phyloP scores from a whole-genome alignment of 805 yeast species.

The Zygotorulaspora florentina region DNA sequence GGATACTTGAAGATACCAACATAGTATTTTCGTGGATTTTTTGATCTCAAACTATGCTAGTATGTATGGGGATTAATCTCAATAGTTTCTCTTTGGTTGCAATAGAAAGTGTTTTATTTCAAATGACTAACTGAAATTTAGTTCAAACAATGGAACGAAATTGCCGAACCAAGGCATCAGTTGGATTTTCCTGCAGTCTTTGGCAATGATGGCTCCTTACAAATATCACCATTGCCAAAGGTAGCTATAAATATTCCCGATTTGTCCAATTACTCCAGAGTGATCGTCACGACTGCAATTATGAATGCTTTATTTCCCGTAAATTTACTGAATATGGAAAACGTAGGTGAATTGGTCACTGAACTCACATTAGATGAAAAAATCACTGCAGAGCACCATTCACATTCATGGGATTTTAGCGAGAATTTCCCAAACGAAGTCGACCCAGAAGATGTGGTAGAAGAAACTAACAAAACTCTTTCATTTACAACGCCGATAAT shows the following conservation, averaged over 20 bases:
- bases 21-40: too few relatives aligned
- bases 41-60: conserved; percentile 4
- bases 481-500: conserved; percentile 21
- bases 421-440: conserved; percentile 30
- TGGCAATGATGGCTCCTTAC: conserved; percentile 24
- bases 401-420: conserved; percentile 22
- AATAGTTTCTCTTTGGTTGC: background rate
- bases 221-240: conserved; percentile 30
- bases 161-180: conserved; percentile 46
- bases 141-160: conserved; percentile 50
- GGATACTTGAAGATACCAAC: too few relatives aligned
- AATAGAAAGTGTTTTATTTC: background rate
- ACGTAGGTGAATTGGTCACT: conserved; percentile 19
- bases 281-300: conserved; percentile 24
- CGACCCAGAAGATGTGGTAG: conserved; percentile 15
- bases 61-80: background rate
- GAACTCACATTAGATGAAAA: conserved; percentile 7
- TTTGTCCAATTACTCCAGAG: conserved; percentile 13
- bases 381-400: background rate
- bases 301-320: conserved; percentile 31
- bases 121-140: conserved; percentile 12
- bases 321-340: conserved; percentile 8
- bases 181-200: conserved; percentile 34
- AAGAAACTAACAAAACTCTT: conserved; percentile 4
- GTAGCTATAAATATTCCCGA: conserved; percentile 23